Evolutionary conservation across 352 stramenopile genomes (phyloP), one percentile per base, ranked within the genome.

Genomic region (Globisporangium megalacanthum): DNA sequence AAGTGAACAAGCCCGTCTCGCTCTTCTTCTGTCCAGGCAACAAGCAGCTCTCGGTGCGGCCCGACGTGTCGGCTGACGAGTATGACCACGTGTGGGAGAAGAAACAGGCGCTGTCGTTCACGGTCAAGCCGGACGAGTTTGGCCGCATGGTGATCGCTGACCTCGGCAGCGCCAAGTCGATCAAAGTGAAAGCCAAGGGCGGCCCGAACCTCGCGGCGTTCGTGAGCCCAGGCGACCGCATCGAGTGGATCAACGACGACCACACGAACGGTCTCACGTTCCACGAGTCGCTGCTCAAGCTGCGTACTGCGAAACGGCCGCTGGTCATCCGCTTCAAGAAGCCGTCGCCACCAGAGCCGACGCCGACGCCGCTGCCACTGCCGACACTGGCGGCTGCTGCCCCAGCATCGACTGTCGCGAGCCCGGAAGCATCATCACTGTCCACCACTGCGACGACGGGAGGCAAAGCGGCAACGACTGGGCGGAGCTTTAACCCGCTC

Each of bases 41-140:
- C 61, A 90, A 92, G 56, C 89, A 91, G 59, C 52, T 79, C 25
- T 93, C 83, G 17, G 69, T 73, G 19, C 85, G 83, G 4, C 85
- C 85, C 6, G 83, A 95, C 1, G 54, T 80, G 1, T 60, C 67
- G 0, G 68, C 69, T 4, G 82, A 95, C 52, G 85, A 95, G 49
- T 95, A 92, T 52, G 85, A 95, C 29, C 85, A 95, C 49, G 69
- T 89, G 14, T 95, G 85, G 85, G 85, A 95, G 56, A 95, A 95
- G 76, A 95, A 95, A 60, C 85, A 95, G 41, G 73, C 85, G 15
- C 67, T 95, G 48, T 79, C 66, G 17, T 95, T 95, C 42, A 95
- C 85, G 0, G 80, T 95, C 37, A 82, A 82, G 41, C 77, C 83
- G 5, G 81, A 82, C 46, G 61, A 68, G 35, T 70, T 71, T 22